Base-by-base conservation (phyloP, 148 eudicot genomes). In the Talinum fruticosum region DNA sequence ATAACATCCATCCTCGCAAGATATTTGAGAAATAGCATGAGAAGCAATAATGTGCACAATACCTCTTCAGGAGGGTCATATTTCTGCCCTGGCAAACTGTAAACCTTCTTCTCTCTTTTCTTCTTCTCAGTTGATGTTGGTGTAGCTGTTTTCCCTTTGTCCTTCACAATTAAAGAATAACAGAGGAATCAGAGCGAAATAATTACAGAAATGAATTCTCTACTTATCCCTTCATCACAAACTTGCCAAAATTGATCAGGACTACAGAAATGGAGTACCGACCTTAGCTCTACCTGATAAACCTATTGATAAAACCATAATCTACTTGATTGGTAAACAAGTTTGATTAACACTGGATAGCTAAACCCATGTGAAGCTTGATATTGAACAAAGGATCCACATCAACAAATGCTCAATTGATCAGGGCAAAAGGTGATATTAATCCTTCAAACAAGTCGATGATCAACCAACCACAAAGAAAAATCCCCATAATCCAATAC, bases 31-130 rank as follows among this genome's bases (percentile, higher is more conserved):
- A 65, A 73, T 30, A 72, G n/a, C 37, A 72, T 18, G 5, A 68
- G 29, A 35, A 3, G 28, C 35, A 34, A 69, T 2, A 8, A 32
- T 41, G 54, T 26, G 53, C 26, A 28, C 36, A 36, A 28, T 76
- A 94, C 98, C 93, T 94, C 98, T 87, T 92, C 97, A 41, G 98
- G 98, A 62, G 83, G 85, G 83, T 94, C 98, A 78, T n/a, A 87
- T 82, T 90, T 94, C 85, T 94, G 97, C 76, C 98, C 98, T 1
- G 96, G 80, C 86, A 94, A 88, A 77, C 84, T 90, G 86, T 65
- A 94, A 75, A 92, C 91, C 82, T 94, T 94, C 89, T 87, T 94
- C 85, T 85, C 92, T 84, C 93, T 89, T 87, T 81, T 89, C 72
- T 81, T 88, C 75, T 85, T 91, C 54, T 69, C 78, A 2, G 86